phyloP scores from a whole-genome alignment of 2,329 filamentous ascomycete species.

The Incumbomyces delicatus region DNA sequence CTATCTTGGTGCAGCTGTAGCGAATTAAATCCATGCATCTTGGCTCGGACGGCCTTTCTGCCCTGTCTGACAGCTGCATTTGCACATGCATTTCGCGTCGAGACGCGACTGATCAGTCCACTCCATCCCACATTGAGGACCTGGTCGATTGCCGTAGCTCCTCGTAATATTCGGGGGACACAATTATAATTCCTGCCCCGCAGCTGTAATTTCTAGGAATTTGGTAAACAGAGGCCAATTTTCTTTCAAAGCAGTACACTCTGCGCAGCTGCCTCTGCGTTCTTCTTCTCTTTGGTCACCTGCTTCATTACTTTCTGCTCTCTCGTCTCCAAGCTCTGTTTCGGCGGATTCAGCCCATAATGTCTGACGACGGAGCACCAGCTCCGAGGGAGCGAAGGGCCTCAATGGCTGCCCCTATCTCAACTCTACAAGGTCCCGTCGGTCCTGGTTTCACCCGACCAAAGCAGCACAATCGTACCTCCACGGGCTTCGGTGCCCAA shows the following conservation, averaged over 20 bases:
- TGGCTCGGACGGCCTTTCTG: too few species aligned
- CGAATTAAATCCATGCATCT: too few species aligned
- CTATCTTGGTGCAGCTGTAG: too few species aligned
- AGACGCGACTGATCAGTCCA: too few species aligned
- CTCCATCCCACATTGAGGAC: too few species aligned
- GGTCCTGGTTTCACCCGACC: constrained; percentile 80
- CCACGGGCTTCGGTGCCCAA: constrained; percentile 77
- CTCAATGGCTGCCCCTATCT: constrained; percentile 71
- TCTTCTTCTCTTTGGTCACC: background rate
- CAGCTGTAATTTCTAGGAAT: background rate
- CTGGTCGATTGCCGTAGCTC: too few species aligned
- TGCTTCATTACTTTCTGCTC: background rate
- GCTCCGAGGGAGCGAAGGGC: constrained; percentile 65
- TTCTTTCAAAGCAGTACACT: background rate
- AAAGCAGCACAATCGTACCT: constrained; percentile 97
- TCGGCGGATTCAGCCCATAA: constrained; percentile 6
- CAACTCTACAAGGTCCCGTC: constrained; percentile 76
- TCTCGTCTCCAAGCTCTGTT: background rate
- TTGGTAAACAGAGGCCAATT: background rate
- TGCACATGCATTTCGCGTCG: too few species aligned
- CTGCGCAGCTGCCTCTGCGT: too few species aligned
- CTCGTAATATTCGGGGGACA: too few species aligned
- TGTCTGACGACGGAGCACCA: constrained; percentile 19
- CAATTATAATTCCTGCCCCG: background rate
- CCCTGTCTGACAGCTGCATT: too few species aligned